These are phyloP conservation scores for Eimeria tenella DNA, from an alignment of 169 alveolate species.

Conservation along the genomic window DNA sequence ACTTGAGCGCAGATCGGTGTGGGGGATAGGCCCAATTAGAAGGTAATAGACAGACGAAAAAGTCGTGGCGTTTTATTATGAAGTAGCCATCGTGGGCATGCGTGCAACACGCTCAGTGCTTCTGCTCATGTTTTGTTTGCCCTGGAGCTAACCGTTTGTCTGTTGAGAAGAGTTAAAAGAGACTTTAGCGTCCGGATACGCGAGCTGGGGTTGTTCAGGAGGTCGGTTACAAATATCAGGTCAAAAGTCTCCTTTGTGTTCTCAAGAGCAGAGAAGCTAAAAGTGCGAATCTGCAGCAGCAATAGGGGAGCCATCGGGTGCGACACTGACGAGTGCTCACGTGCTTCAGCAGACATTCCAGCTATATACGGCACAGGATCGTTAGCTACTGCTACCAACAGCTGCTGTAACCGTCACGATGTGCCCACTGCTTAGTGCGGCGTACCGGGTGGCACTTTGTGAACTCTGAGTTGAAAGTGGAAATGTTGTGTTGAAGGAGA, in stretches of 20 bases:
- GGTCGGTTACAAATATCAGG: conserved; percentile 46
- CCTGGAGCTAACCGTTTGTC: conserved; percentile 38
- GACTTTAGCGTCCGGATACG: conserved; percentile 16
- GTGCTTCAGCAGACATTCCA: not conserved
- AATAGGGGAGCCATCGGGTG: not conserved
- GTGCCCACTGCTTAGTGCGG: not conserved
- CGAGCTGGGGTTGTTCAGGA: conserved; percentile 44
- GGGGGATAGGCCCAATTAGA: not conserved
- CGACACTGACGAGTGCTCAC: not conserved
- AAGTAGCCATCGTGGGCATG: too few relatives aligned
- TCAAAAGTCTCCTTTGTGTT: not conserved
- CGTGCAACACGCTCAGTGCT: too few relatives aligned
- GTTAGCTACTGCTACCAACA: not conserved
- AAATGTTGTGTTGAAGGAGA: conserved; percentile 48
- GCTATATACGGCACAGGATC: not conserved
- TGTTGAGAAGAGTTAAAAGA: conserved; percentile 29
- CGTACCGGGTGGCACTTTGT: conserved; percentile 45
- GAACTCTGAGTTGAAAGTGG: conserved; percentile 63
- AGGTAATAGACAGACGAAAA: not conserved
- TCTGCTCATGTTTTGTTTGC: not conserved
- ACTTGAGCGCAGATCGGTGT: not conserved
- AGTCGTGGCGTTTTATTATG: too few relatives aligned
- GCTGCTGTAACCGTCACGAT: not conserved
- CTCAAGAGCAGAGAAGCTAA: not conserved
- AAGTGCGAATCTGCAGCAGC: conserved; percentile 41